Base-by-base conservation (phyloP, 768 basidiomycete genomes). In the Hebeloma cylindrosporum region DNA sequence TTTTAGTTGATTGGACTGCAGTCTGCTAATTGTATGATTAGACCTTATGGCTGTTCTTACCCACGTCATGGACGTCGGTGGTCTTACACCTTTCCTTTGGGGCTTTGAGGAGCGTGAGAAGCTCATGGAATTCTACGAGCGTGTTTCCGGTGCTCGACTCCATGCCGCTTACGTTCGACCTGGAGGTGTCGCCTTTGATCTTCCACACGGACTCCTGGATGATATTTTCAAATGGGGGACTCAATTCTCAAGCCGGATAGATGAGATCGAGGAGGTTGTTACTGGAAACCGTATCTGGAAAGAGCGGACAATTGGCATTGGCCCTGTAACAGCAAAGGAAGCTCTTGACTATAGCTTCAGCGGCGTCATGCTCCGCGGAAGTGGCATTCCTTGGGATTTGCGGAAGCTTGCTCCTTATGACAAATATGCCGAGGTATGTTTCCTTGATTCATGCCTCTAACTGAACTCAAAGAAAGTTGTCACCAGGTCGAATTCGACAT, bases 21-120 rank as follows among this genome's bases (percentile, higher is more conserved):
- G 34, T 33, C 16, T 18, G 28, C 26, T 33, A n/a, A 46, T 33
- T 35, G 10, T 50, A 9, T 20, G 16, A 14, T 16, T 28, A 90
- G 88, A 99, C 62, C 73, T 98, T 48, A 99, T 99, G 95, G 95
- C 95, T 49, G 78, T 97, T 48, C 79, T 99, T 30, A 90, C 94
- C 1, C 92, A 94, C 66, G 85, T 89, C 40, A 93, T 93, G 89
- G 93, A 99, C 60, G 95, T 99, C 51, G 95, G 95, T 63, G 95
- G 92, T 47, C 80, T 99, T 7, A 99, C 95, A 2, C 95, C 95
- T 27, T 99, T 97, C 84, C 75, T 99, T 22, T 99, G 95, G 93
- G 95, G 95, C 57, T 98, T 98, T 76, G 95, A 98, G 69, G 95
- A 99, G 68, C 92, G 95, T 44, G 95, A 98, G 72, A 99, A 99